Base-by-base conservation (phyloP, 495 filamentous ascomycete species). In the Parmelia sp. region DNA sequence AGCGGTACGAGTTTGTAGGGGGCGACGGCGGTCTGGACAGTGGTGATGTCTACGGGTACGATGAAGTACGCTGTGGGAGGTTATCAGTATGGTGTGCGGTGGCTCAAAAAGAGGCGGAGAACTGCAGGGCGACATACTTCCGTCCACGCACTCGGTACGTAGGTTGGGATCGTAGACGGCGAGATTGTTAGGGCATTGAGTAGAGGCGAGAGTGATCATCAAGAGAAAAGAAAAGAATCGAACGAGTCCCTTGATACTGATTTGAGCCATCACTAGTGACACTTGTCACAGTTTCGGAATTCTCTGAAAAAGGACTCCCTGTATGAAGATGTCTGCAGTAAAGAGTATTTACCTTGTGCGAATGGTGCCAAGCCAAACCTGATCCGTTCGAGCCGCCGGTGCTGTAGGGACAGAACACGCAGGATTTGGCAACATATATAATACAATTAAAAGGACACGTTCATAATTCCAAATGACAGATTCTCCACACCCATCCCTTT, bases 111-210 rank as follows among this genome's bases (percentile, higher is more conserved):
- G 17, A n/a, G 1, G 35, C 9, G 11, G 35, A 35, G 29, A 57
- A 17, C 7, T 3, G 42, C 3, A 2, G 12, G 45, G 55, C 21
- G 7, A 3, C 51, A 1, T 57, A 65, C 63, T 65, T 23, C 25
- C 57, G n/a, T 65, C 61, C 27, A 29, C 23, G 44, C 63, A 65
- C 7, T 17, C 31, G 6, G 63, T 60, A 4, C 63, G 56, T 14
- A 60, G 21, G 25, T 60, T 65, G 29, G 63, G 63, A 45, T 65
- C 61, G 45, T 65, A 65, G 25, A 65, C 35, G 12, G 57, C 63
- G 7, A 65, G 39, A 1, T 23, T 65, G 31, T 65, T 65, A 25
- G 56, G 63, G 17, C 63, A 65, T 42, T 47, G 51, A 15, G 63
- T 17, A 14, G 29, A 57, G 21, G 8, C 21, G 55, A 57, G 35